Conservation (phyloP, 148 eudicot species). For the Cornus controversa region DNA sequence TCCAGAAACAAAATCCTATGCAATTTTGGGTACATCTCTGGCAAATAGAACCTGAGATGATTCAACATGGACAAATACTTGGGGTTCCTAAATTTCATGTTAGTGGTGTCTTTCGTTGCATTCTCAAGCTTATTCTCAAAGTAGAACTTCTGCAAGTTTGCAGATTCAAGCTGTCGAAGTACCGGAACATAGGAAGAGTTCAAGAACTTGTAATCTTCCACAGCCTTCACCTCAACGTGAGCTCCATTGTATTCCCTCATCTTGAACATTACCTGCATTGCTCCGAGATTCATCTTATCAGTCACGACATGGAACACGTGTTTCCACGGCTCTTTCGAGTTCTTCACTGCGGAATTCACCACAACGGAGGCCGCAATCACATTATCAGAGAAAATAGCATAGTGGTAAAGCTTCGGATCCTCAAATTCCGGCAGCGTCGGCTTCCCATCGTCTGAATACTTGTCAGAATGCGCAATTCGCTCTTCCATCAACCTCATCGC, state of each 20-base stretch:
- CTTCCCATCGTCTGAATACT: constrained; percentile 32
- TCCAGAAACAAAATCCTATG: constrained; percentile 36
- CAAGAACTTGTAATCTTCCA: constrained; percentile 34
- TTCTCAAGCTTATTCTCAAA: constrained; percentile 37
- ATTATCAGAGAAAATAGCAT: constrained; percentile 39
- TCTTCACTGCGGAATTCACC: constrained; percentile 36
- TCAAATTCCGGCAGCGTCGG: constrained; percentile 23
- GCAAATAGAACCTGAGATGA: constrained; percentile 36
- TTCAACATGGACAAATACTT: constrained; percentile 37
- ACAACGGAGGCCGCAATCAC: constrained; percentile 40
- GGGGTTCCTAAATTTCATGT: constrained; percentile 43
- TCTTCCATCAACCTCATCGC: constrained; percentile 41
- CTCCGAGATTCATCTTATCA: constrained; percentile 40
- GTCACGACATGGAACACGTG: constrained; percentile 42
- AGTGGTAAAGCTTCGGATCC: constrained; percentile 37
- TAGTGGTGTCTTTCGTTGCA: constrained; percentile 35
- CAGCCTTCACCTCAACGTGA: constrained; percentile 35
- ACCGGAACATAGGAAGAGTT: constrained; percentile 38
- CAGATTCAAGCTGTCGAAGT: constrained; percentile 37
- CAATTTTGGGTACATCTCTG: constrained; percentile 39
- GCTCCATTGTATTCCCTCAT: constrained; percentile 35
- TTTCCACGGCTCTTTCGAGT: constrained; percentile 29
- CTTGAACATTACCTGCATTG: constrained; percentile 40
- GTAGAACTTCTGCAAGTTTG: constrained; percentile 33
- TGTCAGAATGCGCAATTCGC: constrained; percentile 35